Percentiles rank a stretch among this genome's conserved stretches.
Evolutionary conservation across 495 filamentous ascomycete species (phyloP).

Genomic region (Hyaloscypha finlandica): DNA sequence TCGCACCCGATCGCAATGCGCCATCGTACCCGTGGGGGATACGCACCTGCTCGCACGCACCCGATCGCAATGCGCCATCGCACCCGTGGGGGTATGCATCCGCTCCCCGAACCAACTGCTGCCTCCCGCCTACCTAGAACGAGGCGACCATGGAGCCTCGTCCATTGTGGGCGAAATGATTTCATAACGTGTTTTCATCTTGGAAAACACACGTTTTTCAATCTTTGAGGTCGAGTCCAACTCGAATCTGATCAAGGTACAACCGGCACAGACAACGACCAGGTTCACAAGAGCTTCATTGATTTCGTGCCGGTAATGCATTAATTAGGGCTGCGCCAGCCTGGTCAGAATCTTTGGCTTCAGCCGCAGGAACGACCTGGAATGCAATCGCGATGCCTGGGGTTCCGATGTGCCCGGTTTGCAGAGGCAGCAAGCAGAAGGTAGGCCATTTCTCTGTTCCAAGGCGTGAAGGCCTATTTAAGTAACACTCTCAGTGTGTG

Average conservation of each 20-base stretch:
- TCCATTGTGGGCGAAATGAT: neutral
- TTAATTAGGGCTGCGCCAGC: neutral
- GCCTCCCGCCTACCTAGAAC: neutral
- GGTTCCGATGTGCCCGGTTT: neutral
- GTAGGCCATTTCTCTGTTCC: neutral
- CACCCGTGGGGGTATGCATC: neutral
- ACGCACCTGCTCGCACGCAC: no score
- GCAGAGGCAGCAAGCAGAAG: conserved; percentile 8
- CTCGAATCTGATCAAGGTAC: no score
- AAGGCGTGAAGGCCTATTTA: neutral
- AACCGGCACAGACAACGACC: no score
- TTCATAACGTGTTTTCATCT: no score
- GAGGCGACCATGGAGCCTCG: neutral
- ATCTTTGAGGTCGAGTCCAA: no score
- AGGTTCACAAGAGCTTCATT: neutral
- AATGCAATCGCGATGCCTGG: neutral
- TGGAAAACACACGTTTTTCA: no score
- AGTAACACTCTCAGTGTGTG: conserved; percentile 1
- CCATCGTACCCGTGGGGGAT: neutral
- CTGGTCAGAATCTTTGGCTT: neutral
- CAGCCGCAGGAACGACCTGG: neutral
- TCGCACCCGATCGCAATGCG: neutral
- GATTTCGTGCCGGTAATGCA: neutral
- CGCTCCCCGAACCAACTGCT: neutral
- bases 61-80: neutral